phyloP scores from a whole-genome alignment of 305 asterid genomes.

The Fraxinus platypoda region DNA sequence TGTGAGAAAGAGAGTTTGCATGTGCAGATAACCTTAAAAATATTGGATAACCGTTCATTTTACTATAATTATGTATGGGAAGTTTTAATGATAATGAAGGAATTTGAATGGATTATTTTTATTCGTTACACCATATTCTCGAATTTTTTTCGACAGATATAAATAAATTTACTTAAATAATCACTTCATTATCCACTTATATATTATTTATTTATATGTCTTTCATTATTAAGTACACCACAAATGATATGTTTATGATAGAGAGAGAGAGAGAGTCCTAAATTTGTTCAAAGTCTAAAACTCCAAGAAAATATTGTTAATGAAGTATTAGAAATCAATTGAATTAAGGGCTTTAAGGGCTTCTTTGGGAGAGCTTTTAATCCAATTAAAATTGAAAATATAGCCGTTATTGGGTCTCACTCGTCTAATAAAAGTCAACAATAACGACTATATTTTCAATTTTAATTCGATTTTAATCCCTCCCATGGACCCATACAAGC shows the following conservation, averaged over 20 bases:
- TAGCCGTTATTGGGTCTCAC: no score
- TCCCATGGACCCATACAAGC: no score
- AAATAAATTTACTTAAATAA: no score
- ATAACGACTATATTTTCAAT: no score
- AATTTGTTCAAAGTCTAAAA: background rate
- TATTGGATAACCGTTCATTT: background rate
- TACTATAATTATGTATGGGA: background rate
- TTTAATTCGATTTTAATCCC: no score
- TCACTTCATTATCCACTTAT: background rate
- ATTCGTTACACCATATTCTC: background rate
- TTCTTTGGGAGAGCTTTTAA: no score
- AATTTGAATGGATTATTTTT: background rate
- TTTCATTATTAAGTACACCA: background rate
- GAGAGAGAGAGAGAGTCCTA: background rate
- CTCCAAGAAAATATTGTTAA: background rate
- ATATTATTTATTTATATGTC: no score
- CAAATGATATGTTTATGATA: background rate
- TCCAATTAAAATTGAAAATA: no score
- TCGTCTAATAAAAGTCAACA: no score
- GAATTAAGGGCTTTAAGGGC: background rate
- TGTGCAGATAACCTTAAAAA: slow-evolving; percentile 11
- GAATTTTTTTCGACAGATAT: background rate
- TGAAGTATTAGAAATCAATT: background rate
- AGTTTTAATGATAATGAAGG: background rate
- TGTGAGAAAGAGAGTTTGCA: slow-evolving; percentile 22